Conservation (phyloP, 2,329 filamentous ascomycete species). For the Calonectria hawksworthii region DNA sequence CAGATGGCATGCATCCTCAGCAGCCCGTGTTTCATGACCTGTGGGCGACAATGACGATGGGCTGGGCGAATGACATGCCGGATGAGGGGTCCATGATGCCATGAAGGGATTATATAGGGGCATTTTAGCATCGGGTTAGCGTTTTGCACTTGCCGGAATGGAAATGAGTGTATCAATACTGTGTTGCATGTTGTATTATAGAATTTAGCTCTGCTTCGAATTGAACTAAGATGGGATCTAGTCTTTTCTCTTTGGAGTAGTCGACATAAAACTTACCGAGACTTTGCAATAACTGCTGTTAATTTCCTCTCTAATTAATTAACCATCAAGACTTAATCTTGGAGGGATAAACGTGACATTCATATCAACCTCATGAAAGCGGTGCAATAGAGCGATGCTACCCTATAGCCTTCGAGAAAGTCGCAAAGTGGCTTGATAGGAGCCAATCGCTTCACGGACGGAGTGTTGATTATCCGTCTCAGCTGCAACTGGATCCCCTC, state of each 20-base stretch:
- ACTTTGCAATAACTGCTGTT: neutral
- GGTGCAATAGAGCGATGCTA: neutral
- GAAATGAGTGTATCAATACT: neutral
- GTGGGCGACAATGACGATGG: constrained; percentile 64
- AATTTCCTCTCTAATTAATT: neutral
- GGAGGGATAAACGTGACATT: neutral
- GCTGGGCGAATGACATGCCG: constrained; percentile 53
- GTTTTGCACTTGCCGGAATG: no score
- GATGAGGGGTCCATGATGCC: constrained; percentile 10
- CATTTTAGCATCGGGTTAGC: neutral
- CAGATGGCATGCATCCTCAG: constrained; percentile 27
- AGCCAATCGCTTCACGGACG: neutral
- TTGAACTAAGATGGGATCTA: neutral
- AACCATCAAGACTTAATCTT: neutral
- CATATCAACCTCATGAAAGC: neutral
- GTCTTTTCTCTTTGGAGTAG: neutral
- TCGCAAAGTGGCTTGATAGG: neutral
- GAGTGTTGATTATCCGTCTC: constrained; percentile 10
- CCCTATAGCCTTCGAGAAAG: neutral
- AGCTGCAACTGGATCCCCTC: neutral
- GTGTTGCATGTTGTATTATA: neutral
- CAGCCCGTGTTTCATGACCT: constrained; percentile 57
- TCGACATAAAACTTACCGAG: neutral
- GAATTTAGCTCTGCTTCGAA: neutral
- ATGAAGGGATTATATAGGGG: neutral